These are phyloP conservation scores for Cydonia oblonga DNA, from an alignment of 331 rosid species.

Conservation along the genomic window DNA sequence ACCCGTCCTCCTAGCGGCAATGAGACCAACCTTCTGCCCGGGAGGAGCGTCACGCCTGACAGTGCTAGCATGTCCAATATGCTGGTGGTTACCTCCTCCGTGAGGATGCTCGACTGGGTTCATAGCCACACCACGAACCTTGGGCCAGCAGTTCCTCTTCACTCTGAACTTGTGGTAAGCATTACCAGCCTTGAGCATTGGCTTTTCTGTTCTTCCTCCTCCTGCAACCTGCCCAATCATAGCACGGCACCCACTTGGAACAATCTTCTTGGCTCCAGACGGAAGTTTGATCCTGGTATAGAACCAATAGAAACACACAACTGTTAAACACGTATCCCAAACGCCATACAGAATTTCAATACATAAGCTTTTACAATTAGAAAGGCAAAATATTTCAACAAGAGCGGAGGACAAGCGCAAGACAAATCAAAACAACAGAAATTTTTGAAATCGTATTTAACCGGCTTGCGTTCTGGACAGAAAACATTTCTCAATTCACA, in stretches of 20 bases:
- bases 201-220: constrained; percentile 67
- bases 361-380: too few species aligned
- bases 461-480: not conserved
- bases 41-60: constrained; percentile 77
- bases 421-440: not conserved
- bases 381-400: not conserved
- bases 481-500: not conserved
- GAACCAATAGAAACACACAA: not conserved
- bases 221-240: constrained; percentile 72
- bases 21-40: constrained; percentile 65
- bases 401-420: not conserved
- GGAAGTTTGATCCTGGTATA: constrained; percentile 38
- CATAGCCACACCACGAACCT: constrained; percentile 80
- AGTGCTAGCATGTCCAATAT: constrained; percentile 60
- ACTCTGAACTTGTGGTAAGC: constrained; percentile 61
- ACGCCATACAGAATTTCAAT: not conserved
- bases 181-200: constrained; percentile 58
- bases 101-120: constrained; percentile 76
- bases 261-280: constrained; percentile 58
- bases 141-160: constrained; percentile 69
- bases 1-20: constrained; percentile 68
- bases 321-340: accelerated
- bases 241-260: constrained; percentile 56
- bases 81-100: constrained; percentile 70
- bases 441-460: not conserved